These are phyloP conservation scores for Phytopythium boreale DNA, from an alignment of 352 stramenopile genomes.

Conservation along the genomic window DNA sequence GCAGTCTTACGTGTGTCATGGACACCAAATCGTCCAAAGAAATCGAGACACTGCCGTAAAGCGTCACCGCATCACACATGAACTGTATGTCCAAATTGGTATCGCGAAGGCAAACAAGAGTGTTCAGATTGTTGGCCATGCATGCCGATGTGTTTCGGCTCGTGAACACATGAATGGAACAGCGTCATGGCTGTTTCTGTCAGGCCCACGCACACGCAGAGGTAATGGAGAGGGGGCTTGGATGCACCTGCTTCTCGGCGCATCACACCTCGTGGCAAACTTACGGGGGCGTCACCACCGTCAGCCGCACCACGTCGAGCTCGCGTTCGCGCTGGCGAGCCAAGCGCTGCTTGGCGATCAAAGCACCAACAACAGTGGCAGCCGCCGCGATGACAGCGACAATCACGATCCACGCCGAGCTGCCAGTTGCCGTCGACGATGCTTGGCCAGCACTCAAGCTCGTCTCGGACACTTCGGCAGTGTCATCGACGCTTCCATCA, in stretches of 20 bases:
- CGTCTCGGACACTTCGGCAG: background rate
- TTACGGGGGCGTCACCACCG: conserved; percentile 2
- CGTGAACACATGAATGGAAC: background rate
- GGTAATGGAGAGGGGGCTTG: background rate
- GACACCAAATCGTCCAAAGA: no score
- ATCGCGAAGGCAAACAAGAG: no score
- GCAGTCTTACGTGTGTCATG: no score
- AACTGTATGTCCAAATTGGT: no score
- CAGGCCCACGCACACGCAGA: background rate
- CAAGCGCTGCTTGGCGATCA: background rate
- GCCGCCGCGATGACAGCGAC: background rate
- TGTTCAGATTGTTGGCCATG: no score
- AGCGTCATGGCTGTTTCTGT: background rate
- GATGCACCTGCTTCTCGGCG: background rate
- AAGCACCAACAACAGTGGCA: background rate
- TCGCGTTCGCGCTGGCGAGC: background rate
- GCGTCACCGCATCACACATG: no score
- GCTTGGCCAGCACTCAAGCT: background rate
- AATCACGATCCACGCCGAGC: background rate
- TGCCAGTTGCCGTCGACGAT: background rate
- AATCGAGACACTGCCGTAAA: no score
- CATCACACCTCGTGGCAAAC: background rate
- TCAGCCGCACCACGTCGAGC: background rate
- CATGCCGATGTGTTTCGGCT: background rate
- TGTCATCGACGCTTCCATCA: background rate